Percentiles rank a stretch among this genome's conserved stretches.
Conservation (phyloP, 208 protist species). For the Wallacemonas sp. region DNA sequence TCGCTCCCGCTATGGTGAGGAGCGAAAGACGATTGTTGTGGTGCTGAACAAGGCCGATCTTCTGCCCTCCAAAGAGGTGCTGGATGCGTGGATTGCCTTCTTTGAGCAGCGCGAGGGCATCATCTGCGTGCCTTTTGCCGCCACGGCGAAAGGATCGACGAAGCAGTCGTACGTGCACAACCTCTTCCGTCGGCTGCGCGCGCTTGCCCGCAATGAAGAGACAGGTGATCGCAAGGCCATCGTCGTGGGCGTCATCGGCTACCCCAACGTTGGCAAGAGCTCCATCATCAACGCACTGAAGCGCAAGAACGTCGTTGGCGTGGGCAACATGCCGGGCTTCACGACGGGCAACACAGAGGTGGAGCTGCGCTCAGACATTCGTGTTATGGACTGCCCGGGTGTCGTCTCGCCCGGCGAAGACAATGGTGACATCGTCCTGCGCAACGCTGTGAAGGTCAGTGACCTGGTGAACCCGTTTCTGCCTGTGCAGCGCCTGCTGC, state of each 20-base stretch:
- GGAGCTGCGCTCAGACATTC: constrained; percentile 95
- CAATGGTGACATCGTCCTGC: constrained; percentile 92
- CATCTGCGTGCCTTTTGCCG: constrained; percentile 83
- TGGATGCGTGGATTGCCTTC: constrained; percentile 83
- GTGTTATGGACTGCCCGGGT: constrained; percentile 97
- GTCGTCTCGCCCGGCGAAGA: constrained; percentile 91
- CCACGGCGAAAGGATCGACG: constrained; percentile 71
- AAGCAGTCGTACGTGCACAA: constrained; percentile 64
- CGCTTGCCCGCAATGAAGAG: constrained; percentile 77
- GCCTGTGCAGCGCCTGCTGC: constrained; percentile 90
- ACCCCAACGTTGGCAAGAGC: constrained; percentile 98
- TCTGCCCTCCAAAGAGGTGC: constrained; percentile 92
- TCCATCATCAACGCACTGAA: constrained; percentile 98
- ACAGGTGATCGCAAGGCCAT: constrained; percentile 87
- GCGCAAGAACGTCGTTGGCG: constrained; percentile 86
- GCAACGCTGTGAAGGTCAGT: constrained; percentile 95
- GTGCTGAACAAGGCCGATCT: constrained; percentile 98
- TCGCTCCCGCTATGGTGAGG: constrained; percentile 81
- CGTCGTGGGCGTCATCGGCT: constrained; percentile 97
- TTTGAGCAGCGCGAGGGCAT: constrained; percentile 82
- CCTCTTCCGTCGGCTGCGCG: constrained; percentile 92
- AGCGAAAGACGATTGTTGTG: constrained; percentile 93
- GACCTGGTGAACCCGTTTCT: constrained; percentile 91
- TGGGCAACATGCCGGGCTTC: constrained; percentile 94
- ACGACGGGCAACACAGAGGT: constrained; percentile 95